Evolutionary conservation across 208 protist species (phyloP), one percentile per base, ranked within the genome.

Genomic region (Acanthamoeba rhysodes): DNA sequence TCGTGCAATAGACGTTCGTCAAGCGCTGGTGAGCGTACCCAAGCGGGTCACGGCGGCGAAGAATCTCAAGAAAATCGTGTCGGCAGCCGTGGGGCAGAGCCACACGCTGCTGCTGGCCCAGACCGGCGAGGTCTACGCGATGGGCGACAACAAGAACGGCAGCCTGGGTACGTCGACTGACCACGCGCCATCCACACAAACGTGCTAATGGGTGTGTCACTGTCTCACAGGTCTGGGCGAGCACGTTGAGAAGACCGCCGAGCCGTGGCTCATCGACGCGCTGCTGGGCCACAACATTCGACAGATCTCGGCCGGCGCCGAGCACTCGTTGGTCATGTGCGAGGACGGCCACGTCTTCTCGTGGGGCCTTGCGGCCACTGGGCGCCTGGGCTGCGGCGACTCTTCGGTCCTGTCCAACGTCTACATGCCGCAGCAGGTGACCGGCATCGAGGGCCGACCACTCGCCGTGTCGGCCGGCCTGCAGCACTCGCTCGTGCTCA

Each of bases 141-240:
- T 93, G 87, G 87, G 87, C 29, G 74, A 93, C 41, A 74, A 93
- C 45, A 76, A 93, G 55, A 37, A 93, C 87, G 87, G 87, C 55
- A 74, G 62, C 37, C 64, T 93, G 5, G 87, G 87, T 74, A 72
- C 57, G 20, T 70, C 27, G 0, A 70, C 9, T 70, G 0, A 70
- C 9, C 10, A 70, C 9, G 4, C 7, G 7, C 27, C 9, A 6
- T 9, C 0, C 4, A 48, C 2, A 37, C 87, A 93, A 74, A 74
- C 87, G n/a, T n/a, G n/a, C n/a, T n/a, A n/a, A n/a, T n/a, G n/a
- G n/a, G n/a, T 27, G 6, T 3, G 72, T 27, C 18, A 74, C n/a
- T n/a, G n/a, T 53, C 55, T n/a, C 27, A 41, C 87, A 74, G 64
- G 45, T 93, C 0, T 90, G 53, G 45, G 45, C 22, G 55, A 90